Conservation (phyloP, 116 monocot species). For the Cymodocea nodosa region DNA sequence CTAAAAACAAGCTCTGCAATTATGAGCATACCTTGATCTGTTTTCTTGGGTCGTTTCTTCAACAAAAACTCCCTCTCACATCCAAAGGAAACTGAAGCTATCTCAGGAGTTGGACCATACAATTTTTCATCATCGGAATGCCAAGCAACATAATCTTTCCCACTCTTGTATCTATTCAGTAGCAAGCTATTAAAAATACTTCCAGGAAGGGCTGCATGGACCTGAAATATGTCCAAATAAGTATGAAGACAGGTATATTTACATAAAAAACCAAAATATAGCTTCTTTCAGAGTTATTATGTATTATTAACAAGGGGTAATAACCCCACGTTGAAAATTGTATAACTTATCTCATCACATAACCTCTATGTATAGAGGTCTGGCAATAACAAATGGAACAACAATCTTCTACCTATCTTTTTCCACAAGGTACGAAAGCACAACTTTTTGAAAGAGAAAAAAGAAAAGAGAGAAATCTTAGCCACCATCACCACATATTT, state of each 20-base stretch:
- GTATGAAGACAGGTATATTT: background rate
- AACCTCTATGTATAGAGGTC: too few relatives aligned
- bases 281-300: background rate
- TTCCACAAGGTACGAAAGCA: too few relatives aligned
- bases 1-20: background rate
- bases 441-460: too few relatives aligned
- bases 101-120: constrained; percentile 82
- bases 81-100: constrained; percentile 89
- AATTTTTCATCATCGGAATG: constrained; percentile 94
- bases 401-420: too few relatives aligned
- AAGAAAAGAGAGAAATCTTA: too few relatives aligned
- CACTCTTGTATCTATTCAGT: constrained; percentile 75
- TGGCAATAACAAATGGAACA: too few relatives aligned
- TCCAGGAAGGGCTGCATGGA: constrained; percentile 77
- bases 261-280: background rate
- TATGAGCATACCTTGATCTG: constrained; percentile 19
- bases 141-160: constrained; percentile 86
- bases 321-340: too few relatives aligned
- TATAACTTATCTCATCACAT: too few relatives aligned
- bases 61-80: constrained; percentile 88
- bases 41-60: constrained; percentile 45
- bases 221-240: constrained; percentile 21
- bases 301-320: too few relatives aligned
- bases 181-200: constrained; percentile 86
- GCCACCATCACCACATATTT: too few relatives aligned